phyloP scores from a whole-genome alignment of 352 stramenopile genomes.

The Peronospora tabacina region DNA sequence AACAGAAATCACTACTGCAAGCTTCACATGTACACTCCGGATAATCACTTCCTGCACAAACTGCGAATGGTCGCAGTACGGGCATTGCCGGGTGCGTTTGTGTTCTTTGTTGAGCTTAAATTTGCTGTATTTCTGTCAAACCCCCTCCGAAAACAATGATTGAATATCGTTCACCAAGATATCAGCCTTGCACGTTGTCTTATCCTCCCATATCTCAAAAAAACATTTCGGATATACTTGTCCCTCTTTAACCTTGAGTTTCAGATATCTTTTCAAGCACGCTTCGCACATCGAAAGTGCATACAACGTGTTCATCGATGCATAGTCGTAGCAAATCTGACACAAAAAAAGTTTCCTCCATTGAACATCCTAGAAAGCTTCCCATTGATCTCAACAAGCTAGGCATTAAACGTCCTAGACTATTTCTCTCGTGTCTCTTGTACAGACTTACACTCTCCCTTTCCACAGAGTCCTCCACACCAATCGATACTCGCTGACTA shows the following conservation, averaged over 20 bases:
- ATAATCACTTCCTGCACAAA: constrained; percentile 33
- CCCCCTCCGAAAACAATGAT: constrained; percentile 34
- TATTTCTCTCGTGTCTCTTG: constrained; percentile 27
- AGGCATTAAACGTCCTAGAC: constrained; percentile 31
- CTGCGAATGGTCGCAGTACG: constrained; percentile 51
- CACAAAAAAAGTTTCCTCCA: constrained; percentile 69
- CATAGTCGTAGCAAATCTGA: constrained; percentile 72
- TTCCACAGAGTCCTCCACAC: constrained; percentile 6
- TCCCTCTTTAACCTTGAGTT: constrained; percentile 63
- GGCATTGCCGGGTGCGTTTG: constrained; percentile 48
- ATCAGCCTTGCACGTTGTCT: constrained; percentile 29
- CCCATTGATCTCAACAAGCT: constrained; percentile 45
- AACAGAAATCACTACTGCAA: constrained; percentile 70
- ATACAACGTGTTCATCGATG: constrained; percentile 28
- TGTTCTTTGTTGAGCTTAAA: constrained; percentile 85
- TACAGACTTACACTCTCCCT: constrained; percentile 7
- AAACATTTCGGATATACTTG: constrained; percentile 76
- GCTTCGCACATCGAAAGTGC: constrained; percentile 35
- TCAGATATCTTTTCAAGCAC: constrained; percentile 57
- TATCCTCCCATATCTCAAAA: constrained; percentile 29
- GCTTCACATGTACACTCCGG: constrained; percentile 39
- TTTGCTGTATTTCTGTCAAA: constrained; percentile 71
- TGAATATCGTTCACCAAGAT: constrained; percentile 43
- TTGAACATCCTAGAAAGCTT: constrained; percentile 45
- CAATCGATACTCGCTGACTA: constrained; percentile 7